Percentiles rank a stretch among this genome's conserved stretches.
These are phyloP conservation scores for Hortiboletus campestris DNA, from an alignment of 768 basidiomycete genomes.

Conservation along the genomic window DNA sequence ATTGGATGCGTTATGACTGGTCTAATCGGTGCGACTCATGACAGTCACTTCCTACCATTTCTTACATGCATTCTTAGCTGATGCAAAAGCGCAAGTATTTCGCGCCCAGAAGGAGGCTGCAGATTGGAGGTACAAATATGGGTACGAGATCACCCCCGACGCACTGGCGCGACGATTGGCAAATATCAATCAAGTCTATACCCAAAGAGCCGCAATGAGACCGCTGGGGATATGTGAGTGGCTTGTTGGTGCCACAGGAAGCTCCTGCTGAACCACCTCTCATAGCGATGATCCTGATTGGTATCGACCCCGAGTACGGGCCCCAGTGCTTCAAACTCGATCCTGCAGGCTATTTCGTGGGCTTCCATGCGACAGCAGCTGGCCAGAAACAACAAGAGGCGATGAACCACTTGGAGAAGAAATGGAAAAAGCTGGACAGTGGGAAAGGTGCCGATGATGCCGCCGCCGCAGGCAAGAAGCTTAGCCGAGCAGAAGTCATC, in stretches of 20 bases:
- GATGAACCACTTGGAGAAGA: constrained; percentile 98
- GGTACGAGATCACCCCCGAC: constrained; percentile 97
- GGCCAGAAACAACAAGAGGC: constrained; percentile 98
- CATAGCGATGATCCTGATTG: constrained; percentile 93
- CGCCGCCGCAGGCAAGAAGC: constrained; percentile 65
- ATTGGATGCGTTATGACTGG: constrained; percentile 99
- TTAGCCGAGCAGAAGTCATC: constrained; percentile 78
- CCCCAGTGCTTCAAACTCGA: constrained; percentile 99
- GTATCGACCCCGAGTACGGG: constrained; percentile 84
- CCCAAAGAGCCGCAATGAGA: constrained; percentile 95
- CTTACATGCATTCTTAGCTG: constrained; percentile 51
- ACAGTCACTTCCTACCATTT: background rate
- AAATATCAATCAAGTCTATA: constrained; percentile 99
- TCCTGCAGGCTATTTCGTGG: constrained; percentile 97
- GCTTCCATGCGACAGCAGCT: constrained; percentile 94
- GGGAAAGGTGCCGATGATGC: constrained; percentile 80
- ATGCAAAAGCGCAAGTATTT: constrained; percentile 85
- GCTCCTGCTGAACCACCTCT: background rate
- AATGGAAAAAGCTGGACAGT: constrained; percentile 92
- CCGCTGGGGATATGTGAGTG: constrained; percentile 89
- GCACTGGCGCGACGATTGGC: constrained; percentile 92
- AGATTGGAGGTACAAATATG: constrained; percentile 92
- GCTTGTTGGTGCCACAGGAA: background rate
- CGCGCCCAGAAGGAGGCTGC: constrained; percentile 89
- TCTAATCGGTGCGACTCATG: constrained; percentile 66